Evolutionary conservation across 371 early-diverging fungal genomes (phyloP).

Genomic region (Mucor piriformis): DNA sequence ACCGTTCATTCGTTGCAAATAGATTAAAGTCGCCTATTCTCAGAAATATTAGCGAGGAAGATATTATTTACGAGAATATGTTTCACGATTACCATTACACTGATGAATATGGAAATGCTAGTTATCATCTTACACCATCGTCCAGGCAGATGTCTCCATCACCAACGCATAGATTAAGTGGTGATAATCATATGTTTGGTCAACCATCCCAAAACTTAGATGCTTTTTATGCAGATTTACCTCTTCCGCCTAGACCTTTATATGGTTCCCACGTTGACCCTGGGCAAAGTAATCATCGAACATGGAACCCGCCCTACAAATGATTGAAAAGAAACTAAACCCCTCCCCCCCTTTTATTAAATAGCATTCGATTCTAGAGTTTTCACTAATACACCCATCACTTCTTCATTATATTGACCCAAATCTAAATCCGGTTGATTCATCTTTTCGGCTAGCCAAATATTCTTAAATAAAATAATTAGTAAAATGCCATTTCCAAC

Average conservation of each 20-base stretch:
- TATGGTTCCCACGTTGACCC: not conserved
- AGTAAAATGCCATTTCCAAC: not conserved
- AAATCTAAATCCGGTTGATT: conserved; percentile 40
- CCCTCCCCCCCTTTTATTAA: not conserved
- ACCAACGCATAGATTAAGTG: not conserved
- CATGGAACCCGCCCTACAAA: not conserved
- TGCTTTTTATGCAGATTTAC: not conserved
- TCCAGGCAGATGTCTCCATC: not conserved
- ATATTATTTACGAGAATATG: not conserved
- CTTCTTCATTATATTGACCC: conserved; percentile 26
- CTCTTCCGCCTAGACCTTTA: not conserved
- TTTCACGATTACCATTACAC: not conserved
- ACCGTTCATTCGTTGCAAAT: too few species aligned
- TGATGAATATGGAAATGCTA: not conserved
- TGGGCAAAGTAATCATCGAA: not conserved
- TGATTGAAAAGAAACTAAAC: not conserved
- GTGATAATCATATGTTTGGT: not conserved
- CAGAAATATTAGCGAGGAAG: not conserved
- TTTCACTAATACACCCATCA: conserved; percentile 36
- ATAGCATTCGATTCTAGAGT: conserved; percentile 25
- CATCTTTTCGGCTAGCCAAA: conserved; percentile 44
- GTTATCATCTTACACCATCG: not conserved
- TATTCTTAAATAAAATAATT: conserved; percentile 23
- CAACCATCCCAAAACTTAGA: not conserved
- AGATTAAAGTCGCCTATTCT: not conserved